Evolutionary conservation across 2,329 filamentous ascomycete genomes (phyloP).

Genomic region (Calonectria pauciramosa): DNA sequence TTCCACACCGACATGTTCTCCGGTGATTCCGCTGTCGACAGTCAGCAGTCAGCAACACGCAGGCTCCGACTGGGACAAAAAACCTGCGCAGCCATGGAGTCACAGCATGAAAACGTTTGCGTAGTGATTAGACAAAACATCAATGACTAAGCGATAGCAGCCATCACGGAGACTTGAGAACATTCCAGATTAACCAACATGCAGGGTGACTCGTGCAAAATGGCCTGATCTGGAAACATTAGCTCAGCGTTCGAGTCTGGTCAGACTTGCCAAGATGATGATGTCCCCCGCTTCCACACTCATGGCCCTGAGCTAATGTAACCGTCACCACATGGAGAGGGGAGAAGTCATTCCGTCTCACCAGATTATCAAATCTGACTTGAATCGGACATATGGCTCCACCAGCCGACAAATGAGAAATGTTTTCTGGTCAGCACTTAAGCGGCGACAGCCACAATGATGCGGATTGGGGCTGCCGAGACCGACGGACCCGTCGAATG

Average conservation of each 20-base stretch:
- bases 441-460: constrained; percentile 7
- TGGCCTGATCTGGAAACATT: constrained; percentile 16
- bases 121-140: neutral
- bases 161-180: neutral
- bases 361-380: constrained; percentile 23
- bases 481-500: neutral
- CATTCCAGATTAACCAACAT: neutral
- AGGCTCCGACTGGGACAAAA: neutral
- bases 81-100: neutral
- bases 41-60: neutral
- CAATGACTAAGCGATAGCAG: neutral
- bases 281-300: constrained; percentile 5
- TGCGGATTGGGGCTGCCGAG: constrained; percentile 2
- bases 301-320: constrained; percentile 15
- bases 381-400: neutral
- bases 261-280: constrained; percentile 14
- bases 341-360: constrained; percentile 15
- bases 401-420: neutral
- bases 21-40: neutral
- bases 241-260: neutral
- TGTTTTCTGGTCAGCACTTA: constrained; percentile 15
- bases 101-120: neutral
- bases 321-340: neutral
- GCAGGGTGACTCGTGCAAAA: neutral
- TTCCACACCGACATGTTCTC: constrained; percentile 2